Base-by-base conservation (phyloP, 192 early-diverging fungal species). In the Fimicolochytrium jonesii region DNA sequence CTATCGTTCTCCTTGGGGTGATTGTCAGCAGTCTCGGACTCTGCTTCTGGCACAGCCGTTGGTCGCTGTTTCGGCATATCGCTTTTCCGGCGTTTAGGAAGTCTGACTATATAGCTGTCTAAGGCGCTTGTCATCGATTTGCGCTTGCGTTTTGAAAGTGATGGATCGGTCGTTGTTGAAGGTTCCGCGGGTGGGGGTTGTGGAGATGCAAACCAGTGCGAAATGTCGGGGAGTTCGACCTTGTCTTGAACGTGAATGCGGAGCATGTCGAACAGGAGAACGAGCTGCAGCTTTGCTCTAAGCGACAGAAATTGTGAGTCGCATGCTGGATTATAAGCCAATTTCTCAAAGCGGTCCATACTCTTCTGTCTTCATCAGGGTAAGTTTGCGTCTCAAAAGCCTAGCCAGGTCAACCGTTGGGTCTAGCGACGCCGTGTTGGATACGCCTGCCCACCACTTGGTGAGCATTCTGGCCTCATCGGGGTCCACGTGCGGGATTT, bases 271-370 rank as follows among this genome's bases (percentile, higher is more conserved):
- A 64, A 33, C 0, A 64, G 52, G 23, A 54, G 5, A 15, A 55
- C 20, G 13, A 64, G 7, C 52, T 64, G 62, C 22, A 64, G 25
- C 43, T 64, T 64, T 32, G 51, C 51, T 18, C 62, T 64, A 32
- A 36, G 6, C n/a, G 26, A 39, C 17, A 39, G 37, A 39, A 39
- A 39, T 9, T 17, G 37, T 39, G 17, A 39, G 37, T 17, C 37
- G 17, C 9, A 39, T 17, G 10, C 10, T 39, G 37, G 17, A 11
- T 17, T 11, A 17, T 39, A 17, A 39, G 10, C 17, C 34, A n/a
- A n/a, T 5, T 18, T n/a, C 2, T 4, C 31, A 34, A 36, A 25
- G 7, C 32, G 6, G 6, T 7, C 2, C 57, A 45, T 59, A 59
- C 57, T 59, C 57, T 25, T 22, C 13, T 18, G 31, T n/a, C 23